Evolutionary conservation across 495 filamentous ascomycete species (phyloP).

Genomic region (Choiromyces venosus): DNA sequence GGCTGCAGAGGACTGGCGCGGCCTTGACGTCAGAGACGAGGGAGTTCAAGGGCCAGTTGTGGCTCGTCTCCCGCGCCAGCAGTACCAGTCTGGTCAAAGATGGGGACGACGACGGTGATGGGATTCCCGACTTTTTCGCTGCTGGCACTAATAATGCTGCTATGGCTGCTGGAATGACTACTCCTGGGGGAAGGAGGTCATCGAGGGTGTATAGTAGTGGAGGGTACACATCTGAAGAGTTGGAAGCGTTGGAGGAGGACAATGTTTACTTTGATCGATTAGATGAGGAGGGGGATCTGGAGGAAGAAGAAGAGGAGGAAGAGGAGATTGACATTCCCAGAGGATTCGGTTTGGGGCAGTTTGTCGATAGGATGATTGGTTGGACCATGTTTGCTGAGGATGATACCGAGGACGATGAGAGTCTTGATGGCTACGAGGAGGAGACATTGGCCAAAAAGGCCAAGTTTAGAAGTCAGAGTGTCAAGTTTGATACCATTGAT

Average conservation of each 20-base stretch:
- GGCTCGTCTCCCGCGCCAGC: slow-evolving; percentile 66
- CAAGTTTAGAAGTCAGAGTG: slow-evolving; percentile 43
- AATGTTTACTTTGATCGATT: slow-evolving; percentile 40
- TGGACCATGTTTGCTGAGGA: slow-evolving; percentile 74
- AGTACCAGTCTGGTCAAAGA: slow-evolving; percentile 61
- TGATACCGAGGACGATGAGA: slow-evolving; percentile 56
- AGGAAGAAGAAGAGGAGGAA: slow-evolving; percentile 39
- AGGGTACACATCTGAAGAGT: slow-evolving; percentile 14
- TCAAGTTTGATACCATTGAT: slow-evolving; percentile 46
- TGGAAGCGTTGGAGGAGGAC: slow-evolving; percentile 43
- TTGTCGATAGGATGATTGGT: slow-evolving; percentile 67
- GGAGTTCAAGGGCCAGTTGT: slow-evolving; percentile 73
- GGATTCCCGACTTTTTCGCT: slow-evolving; percentile 17
- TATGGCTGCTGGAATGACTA: slow-evolving; percentile 13
- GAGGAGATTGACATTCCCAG: slow-evolving; percentile 55
- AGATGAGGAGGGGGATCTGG: slow-evolving; percentile 34
- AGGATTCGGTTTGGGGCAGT: slow-evolving; percentile 65
- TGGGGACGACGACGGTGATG: slow-evolving; percentile 45
- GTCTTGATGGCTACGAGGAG: slow-evolving; percentile 43
- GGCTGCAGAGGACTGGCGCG: slow-evolving; percentile 69
- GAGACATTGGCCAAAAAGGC: slow-evolving; percentile 39
- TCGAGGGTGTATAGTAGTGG: slow-evolving; percentile 22
- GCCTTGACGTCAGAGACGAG: slow-evolving; percentile 63
- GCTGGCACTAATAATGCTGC: too few species aligned
- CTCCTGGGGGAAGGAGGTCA: slow-evolving; percentile 9